Conservation (phyloP, 106 monocot species). For the Dactylorhiza incarnata region DNA sequence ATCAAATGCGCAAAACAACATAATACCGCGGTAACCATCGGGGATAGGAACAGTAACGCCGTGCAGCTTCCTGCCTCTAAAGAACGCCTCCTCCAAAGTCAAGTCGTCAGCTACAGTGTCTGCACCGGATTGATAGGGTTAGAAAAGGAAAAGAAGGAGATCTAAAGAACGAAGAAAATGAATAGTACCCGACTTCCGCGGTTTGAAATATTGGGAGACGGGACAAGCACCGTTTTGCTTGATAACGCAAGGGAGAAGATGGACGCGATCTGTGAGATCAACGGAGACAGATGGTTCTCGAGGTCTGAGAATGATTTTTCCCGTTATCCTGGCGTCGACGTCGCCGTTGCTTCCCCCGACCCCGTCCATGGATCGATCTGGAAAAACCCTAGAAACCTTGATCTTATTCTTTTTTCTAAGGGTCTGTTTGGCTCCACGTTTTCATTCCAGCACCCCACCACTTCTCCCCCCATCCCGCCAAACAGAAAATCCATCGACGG, state of each 20-base stretch:
- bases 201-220: conserved; percentile 64
- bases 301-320: conserved; percentile 27
- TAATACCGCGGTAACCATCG: conserved; percentile 39
- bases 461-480: no score
- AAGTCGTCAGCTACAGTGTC: conserved; percentile 45
- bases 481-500: no score
- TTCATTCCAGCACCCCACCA: no score
- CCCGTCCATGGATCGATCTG: neutral
- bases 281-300: conserved; percentile 5
- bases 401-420: neutral
- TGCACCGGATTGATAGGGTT: conserved; percentile 7
- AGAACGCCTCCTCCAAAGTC: conserved; percentile 49
- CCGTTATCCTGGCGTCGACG: conserved; percentile 12
- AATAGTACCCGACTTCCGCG: conserved; percentile 31
- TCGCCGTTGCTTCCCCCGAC: conserved; percentile 2
- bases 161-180: neutral
- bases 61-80: conserved; percentile 64
- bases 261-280: conserved; percentile 45
- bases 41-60: conserved; percentile 42
- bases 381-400: neutral
- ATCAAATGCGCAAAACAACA: neutral
- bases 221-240: conserved; percentile 44
- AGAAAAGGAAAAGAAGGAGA: neutral
- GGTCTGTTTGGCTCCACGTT: no score
- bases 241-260: conserved; percentile 71